Conservation (phyloP, 2,329 filamentous ascomycete species). For the Epichloe aotearoae region DNA sequence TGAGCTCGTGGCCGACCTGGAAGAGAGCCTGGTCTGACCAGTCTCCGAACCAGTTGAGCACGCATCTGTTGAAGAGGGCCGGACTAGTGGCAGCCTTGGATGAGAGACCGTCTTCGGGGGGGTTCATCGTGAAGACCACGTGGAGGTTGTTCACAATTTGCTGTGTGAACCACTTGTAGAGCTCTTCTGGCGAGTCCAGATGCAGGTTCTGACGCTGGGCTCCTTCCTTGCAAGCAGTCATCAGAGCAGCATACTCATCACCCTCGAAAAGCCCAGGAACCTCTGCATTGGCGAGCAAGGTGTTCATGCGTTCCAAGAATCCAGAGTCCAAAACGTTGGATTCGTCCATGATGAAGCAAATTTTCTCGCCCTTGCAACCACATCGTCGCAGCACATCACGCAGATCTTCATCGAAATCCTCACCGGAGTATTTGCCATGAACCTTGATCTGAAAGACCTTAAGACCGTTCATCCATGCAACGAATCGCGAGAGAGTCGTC, state of each 20-base stretch:
- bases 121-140: conserved; percentile 99
- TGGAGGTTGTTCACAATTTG: conserved; percentile 99
- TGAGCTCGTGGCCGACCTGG: conserved; percentile 92
- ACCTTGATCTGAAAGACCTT: conserved; percentile 99
- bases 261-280: conserved; percentile 97
- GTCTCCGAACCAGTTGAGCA: conserved; percentile 99
- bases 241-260: conserved; percentile 95
- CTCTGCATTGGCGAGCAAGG: conserved; percentile 94
- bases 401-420: conserved; percentile 97
- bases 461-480: conserved; percentile 99
- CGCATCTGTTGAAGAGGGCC: conserved; percentile 96
- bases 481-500: conserved; percentile 93
- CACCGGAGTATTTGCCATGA: conserved; percentile 92
- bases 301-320: conserved; percentile 99
- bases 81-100: conserved; percentile 97
- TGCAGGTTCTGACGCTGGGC: conserved; percentile 90
- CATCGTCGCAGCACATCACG: conserved; percentile 85
- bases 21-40: conserved; percentile 99
- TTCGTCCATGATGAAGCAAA: conserved; percentile 99
- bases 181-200: conserved; percentile 91
- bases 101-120: conserved; percentile 84
- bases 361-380: conserved; percentile 97
- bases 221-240: conserved; percentile 98
- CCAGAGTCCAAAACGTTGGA: conserved; percentile 96
- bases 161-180: conserved; percentile 99